Evolutionary conservation across 2,329 filamentous ascomycete species (phyloP).

Genomic region (Penicillium occitanis): DNA sequence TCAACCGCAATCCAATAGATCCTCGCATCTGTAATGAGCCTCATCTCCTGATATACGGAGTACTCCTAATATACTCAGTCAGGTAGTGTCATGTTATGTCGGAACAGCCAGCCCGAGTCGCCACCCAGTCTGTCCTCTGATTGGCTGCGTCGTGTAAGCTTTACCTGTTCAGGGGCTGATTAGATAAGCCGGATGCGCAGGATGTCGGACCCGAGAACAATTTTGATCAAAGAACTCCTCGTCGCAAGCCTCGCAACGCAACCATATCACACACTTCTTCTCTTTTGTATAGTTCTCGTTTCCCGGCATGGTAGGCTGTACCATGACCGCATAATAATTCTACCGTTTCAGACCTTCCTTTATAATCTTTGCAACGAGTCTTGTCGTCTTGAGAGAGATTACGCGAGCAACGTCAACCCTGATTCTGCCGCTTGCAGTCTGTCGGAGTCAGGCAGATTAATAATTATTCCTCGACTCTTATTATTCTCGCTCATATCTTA

Average conservation of each 20-base stretch:
- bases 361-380: neutral
- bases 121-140: neutral
- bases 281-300: neutral
- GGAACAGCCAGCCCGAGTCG: neutral
- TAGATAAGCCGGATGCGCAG: conserved; percentile 13
- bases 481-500: neutral
- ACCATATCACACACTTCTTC: neutral
- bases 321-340: conserved; percentile 4
- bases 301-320: neutral
- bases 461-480: neutral
- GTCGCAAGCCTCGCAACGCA: neutral
- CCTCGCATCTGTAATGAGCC: neutral
- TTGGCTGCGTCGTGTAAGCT: neutral
- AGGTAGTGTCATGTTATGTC: neutral
- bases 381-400: neutral
- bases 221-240: neutral
- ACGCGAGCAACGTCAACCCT: neutral
- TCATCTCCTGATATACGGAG: neutral
- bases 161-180: conserved; percentile 14
- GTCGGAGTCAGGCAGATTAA: neutral
- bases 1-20: neutral
- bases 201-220: neutral
- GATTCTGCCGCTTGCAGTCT: neutral
- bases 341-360: neutral
- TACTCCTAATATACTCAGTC: too few relatives aligned